Conservation (phyloP, 768 basidiomycete genomes). For the Rhodosporidiobolus sp. region DNA sequence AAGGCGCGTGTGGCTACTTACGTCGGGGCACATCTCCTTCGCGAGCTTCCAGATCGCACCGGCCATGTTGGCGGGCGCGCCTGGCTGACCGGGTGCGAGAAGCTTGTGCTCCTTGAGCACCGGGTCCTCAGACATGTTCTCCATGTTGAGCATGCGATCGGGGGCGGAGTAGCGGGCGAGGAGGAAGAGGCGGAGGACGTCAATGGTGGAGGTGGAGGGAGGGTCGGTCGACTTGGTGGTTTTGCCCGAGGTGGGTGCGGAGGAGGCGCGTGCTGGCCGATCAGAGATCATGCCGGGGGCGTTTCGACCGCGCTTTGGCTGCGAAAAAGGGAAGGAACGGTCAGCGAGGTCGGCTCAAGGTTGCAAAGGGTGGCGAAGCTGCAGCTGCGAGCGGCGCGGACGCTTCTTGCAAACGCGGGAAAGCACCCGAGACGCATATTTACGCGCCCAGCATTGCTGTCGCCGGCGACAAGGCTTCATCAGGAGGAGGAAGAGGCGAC, state of each 20-base stretch:
- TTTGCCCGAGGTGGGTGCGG: not conserved
- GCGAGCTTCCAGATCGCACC: slow-evolving; percentile 88
- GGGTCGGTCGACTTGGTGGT: slow-evolving; percentile 18
- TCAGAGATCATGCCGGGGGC: slow-evolving; percentile 31
- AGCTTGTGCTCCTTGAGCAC: slow-evolving; percentile 69
- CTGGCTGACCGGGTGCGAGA: slow-evolving; percentile 64
- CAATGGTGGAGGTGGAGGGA: slow-evolving; percentile 25
- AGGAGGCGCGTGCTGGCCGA: not conserved
- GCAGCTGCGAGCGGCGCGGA: too few species aligned
- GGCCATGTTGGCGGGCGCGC: slow-evolving; percentile 58
- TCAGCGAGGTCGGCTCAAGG: not conserved
- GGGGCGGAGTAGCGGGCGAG: slow-evolving; percentile 48
- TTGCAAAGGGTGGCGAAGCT: too few species aligned
- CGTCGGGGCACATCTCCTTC: slow-evolving; percentile 69
- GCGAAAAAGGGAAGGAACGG: not conserved
- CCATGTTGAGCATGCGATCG: slow-evolving; percentile 43
- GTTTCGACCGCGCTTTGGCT: slow-evolving; percentile 19
- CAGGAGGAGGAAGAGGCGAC: not conserved
- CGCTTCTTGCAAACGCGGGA: too few species aligned
- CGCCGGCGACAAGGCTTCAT: too few species aligned
- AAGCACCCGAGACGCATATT: too few species aligned
- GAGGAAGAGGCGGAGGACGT: slow-evolving; percentile 44
- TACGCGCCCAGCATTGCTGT: too few species aligned
- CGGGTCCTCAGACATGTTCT: slow-evolving; percentile 78
- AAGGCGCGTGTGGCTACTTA: slow-evolving; percentile 47